phyloP scores from a whole-genome alignment of 2,329 filamentous ascomycete genomes.

The Chrysosporium queenslandicum region DNA sequence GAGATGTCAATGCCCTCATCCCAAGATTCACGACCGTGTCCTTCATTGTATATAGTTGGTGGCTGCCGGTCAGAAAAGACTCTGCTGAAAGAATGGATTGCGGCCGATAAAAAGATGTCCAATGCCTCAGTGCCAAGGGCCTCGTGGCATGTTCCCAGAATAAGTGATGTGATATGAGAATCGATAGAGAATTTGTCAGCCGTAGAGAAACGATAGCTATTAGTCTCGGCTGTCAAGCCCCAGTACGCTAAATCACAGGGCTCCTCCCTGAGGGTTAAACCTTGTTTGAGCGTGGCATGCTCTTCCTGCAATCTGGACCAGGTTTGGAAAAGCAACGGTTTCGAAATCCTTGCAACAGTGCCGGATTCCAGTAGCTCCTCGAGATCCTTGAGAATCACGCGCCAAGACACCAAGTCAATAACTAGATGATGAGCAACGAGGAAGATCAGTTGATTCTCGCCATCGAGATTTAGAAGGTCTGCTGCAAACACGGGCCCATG shows the following conservation, averaged over 20 bases:
- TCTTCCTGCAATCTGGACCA: conserved; percentile 30
- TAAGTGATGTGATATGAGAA: background rate
- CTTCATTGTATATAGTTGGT: conserved; percentile 33
- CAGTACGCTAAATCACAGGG: background rate
- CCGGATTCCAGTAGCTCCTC: conserved; percentile 20
- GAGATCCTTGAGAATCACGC: conserved; percentile 26
- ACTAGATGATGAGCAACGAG: conserved; percentile 31
- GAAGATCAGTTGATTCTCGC: conserved; percentile 25
- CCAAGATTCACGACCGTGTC: conserved; percentile 23
- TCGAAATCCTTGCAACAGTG: conserved; percentile 21
- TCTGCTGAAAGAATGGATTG: conserved; percentile 18
- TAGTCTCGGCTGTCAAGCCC: background rate
- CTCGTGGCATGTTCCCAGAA: background rate
- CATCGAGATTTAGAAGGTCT: conserved; percentile 33
- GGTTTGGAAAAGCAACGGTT: conserved; percentile 30
- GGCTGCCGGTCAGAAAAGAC: conserved; percentile 34
- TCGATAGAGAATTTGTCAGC: background rate
- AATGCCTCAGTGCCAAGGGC: background rate
- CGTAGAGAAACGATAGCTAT: background rate
- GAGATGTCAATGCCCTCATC: conserved; percentile 38
- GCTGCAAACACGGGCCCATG: conserved; percentile 34
- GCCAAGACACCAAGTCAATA: conserved; percentile 35
- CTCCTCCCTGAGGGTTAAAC: conserved; percentile 3
- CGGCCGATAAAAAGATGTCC: background rate
- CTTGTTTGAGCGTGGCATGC: conserved; percentile 12